Percentiles rank a stretch among this genome's conserved stretches.
These are phyloP conservation scores for Paralagenidium karlingii DNA, from an alignment of 352 stramenopile genomes.

Conservation along the genomic window DNA sequence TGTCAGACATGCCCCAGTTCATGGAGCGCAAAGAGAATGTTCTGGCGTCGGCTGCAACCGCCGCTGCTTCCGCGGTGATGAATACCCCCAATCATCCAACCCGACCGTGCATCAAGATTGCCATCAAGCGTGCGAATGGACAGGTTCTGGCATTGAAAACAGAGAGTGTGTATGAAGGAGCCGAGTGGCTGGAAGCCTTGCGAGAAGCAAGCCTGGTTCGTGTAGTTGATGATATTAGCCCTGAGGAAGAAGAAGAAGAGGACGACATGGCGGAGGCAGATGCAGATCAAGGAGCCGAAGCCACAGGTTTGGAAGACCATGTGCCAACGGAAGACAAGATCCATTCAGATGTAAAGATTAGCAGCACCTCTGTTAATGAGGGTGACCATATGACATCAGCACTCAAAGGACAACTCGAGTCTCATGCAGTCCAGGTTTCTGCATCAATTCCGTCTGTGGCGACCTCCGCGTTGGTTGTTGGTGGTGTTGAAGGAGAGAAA, in stretches of 20 bases:
- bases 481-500: slow-evolving; percentile 29
- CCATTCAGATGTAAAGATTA: too few species aligned
- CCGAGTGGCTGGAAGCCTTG: slow-evolving; percentile 69
- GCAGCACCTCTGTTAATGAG: too few species aligned
- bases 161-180: slow-evolving; percentile 71
- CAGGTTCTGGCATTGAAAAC: slow-evolving; percentile 56
- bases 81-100: too few species aligned
- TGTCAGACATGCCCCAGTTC: slow-evolving; percentile 41
- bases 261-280: slow-evolving; percentile 2
- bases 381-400: too few species aligned
- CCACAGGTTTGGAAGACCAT: neutral
- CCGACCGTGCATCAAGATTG: slow-evolving; percentile 49
- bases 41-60: slow-evolving; percentile 16
- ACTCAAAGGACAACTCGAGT: too few species aligned
- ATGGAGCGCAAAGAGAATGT: too few species aligned
- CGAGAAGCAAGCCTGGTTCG: slow-evolving; percentile 50
- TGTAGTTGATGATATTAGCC: neutral
- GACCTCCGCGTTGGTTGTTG: too few species aligned
- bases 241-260: neutral
- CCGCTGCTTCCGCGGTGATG: slow-evolving; percentile 16
- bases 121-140: slow-evolving; percentile 51
- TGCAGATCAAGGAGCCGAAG: neutral
- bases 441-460: too few species aligned
- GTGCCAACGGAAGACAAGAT: too few species aligned
- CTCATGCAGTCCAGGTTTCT: too few species aligned